These are phyloP conservation scores for Fulvia fulva DNA, from an alignment of 2,329 filamentous ascomycete species.

Conservation along the genomic window DNA sequence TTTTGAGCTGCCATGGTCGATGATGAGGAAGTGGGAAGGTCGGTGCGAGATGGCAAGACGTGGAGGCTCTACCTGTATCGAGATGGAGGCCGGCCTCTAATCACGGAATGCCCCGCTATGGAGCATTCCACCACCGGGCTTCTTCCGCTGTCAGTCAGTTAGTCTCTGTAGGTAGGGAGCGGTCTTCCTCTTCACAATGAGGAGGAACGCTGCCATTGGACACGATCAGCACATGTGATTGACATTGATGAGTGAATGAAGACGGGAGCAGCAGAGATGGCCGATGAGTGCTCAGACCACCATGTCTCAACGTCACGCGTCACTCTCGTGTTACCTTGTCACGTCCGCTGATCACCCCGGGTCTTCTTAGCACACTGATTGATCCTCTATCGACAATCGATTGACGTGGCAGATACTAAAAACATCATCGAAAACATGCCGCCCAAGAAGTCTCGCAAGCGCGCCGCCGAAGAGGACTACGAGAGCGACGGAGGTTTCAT, in stretches of 20 bases:
- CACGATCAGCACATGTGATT: too few relatives aligned
- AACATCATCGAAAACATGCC: neutral
- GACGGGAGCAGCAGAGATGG: neutral
- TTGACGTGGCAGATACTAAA: neutral
- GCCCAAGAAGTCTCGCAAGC: constrained; percentile 19
- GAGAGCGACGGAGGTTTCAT: constrained; percentile 33
- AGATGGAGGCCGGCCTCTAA: neutral
- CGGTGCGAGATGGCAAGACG: neutral
- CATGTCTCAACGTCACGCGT: neutral
- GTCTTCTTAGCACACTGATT: neutral
- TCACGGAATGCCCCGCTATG: neutral
- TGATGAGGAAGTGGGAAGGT: neutral
- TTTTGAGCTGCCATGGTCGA: constrained; percentile 38
- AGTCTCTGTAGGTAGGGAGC: too few relatives aligned
- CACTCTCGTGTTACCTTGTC: neutral
- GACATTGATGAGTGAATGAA: neutral
- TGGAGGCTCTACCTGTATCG: neutral
- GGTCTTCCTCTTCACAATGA: too few relatives aligned
- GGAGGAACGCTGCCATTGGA: too few relatives aligned
- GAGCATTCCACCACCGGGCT: neutral
- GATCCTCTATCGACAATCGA: neutral
- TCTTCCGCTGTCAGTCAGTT: neutral
- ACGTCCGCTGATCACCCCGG: neutral
- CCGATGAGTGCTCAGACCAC: neutral
- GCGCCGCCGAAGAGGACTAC: constrained; percentile 26